Percentiles rank a stretch among this genome's conserved stretches.
Evolutionary conservation across 768 basidiomycete species (phyloP).

Genomic region (Tylopilus sp.): DNA sequence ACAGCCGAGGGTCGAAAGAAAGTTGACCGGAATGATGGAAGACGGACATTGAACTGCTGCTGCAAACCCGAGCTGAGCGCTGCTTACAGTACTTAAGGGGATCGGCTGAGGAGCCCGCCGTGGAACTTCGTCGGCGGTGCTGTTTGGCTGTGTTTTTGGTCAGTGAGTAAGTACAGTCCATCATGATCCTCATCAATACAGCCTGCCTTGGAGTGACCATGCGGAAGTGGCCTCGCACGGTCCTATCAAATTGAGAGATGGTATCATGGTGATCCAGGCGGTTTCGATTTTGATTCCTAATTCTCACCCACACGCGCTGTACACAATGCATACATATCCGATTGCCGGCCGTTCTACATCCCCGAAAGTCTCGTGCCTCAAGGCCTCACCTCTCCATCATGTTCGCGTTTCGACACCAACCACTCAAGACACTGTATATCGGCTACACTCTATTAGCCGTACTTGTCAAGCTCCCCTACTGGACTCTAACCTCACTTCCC

Average conservation of each 20-base stretch:
- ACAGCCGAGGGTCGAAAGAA: too few species aligned
- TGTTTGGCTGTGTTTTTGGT: too few species aligned
- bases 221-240: background rate
- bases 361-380: background rate
- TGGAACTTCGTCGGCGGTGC: too few species aligned
- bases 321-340: too few species aligned
- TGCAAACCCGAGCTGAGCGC: too few species aligned
- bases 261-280: background rate
- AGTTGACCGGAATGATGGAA: too few species aligned
- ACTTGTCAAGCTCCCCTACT: slow-evolving; percentile 1
- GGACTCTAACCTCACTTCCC: background rate
- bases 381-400: background rate
- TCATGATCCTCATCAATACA: too few species aligned
- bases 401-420: slow-evolving; percentile 1
- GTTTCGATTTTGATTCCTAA: background rate
- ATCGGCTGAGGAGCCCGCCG: too few species aligned
- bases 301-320: background rate
- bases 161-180: too few species aligned
- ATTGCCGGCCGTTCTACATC: background rate
- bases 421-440: background rate
- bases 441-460: background rate
- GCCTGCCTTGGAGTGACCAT: background rate
- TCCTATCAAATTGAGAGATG: background rate
- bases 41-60: too few species aligned
- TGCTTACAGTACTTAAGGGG: too few species aligned